Percentiles rank a stretch among this genome's conserved stretches.
Evolutionary conservation across 225 moss, liverwort and hornwort species (phyloP).

Genomic region (Sphagnum tenellum): DNA sequence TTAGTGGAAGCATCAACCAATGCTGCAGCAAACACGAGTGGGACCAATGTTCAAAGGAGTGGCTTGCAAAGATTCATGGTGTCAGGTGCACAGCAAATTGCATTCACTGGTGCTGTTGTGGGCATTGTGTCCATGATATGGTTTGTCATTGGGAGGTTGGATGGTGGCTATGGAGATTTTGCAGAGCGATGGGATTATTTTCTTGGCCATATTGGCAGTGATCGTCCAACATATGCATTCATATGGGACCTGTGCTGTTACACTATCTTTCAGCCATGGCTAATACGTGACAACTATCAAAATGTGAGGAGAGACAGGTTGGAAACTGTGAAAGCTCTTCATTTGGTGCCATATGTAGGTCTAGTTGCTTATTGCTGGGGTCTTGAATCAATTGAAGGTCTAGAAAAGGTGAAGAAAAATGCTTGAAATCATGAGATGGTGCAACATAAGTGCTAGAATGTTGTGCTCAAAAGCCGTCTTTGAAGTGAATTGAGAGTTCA

Average conservation of each 20-base stretch:
- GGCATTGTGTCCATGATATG: conserved; percentile 60
- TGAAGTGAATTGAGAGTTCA: too few species aligned
- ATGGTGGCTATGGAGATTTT: conserved; percentile 54
- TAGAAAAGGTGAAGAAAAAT: too few species aligned
- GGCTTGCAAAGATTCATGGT: conserved; percentile 39
- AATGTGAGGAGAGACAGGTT: conserved; percentile 39
- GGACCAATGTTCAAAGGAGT: conserved; percentile 4
- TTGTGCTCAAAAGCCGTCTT: too few species aligned
- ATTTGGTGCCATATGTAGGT: conserved; percentile 69
- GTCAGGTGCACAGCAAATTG: conserved; percentile 41
- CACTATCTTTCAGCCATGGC: conserved; percentile 74
- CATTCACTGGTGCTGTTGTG: conserved; percentile 43
- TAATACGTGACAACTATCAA: conserved; percentile 68
- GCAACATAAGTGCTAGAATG: too few species aligned
- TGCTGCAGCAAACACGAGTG: background rate
- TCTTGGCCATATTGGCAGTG: conserved; percentile 26
- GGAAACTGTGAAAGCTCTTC: conserved; percentile 27
- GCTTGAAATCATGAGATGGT: too few species aligned
- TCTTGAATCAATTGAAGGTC: conserved; percentile 4
- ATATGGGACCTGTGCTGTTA: conserved; percentile 77
- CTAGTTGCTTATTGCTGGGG: conserved; percentile 59
- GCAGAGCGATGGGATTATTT: conserved; percentile 65
- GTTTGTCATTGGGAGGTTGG: conserved; percentile 52
- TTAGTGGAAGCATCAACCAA: conserved; percentile 1
- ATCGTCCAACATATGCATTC: conserved; percentile 83